Base-by-base conservation (phyloP, 345 rosid genomes). In the Salix arbutifolia region DNA sequence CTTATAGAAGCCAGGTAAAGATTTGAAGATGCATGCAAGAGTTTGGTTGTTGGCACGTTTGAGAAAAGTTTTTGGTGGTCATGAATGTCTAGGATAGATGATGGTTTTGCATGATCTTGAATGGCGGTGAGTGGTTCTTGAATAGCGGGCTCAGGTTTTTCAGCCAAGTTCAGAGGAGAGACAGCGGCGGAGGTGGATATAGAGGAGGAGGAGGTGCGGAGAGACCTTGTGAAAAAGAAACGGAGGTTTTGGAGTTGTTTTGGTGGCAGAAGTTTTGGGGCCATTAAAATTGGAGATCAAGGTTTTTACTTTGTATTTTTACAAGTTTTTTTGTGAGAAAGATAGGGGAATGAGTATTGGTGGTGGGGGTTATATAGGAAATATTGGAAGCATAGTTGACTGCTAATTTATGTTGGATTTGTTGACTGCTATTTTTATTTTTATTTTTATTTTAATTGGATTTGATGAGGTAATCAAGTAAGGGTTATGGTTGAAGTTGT, bases 51-150 rank as follows among this genome's bases (percentile, higher is more conserved):
- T 0, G 96, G 75, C 0, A 91, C 11, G 13, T 82, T 67, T 12
- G 85, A 26, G 77, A 91, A 95, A 4, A 92, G 91, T 74, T 86
- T 84, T 42, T 83, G 82, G 56, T 85, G 89, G 44, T 91, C 89
- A 25, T 76, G 35, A 11, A 92, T 81, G 79, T 95, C 88, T 38
- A 95, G 80, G 4, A 53, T 48, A 4, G 67, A 6, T n/a, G 80
- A 6, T n/a, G 80, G 50, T 16, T 75, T 73, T n/a, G 2, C 70
- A 4, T 8, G 56, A 9, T 21, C 5, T 44, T 4, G 61, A 44
- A 13, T 21, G 70, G 31, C 18, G n/a, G 71, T 25, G 14, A 42
- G 30, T 1, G 68, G 64, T 42, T 30, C 38, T 10, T 64, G 53
- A 31, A 67, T 3, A 8, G 74, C 19, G 42, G 74, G 76, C 31